Percentiles rank a stretch among this genome's conserved stretches.
These are phyloP conservation scores for Saitozyma sp. DNA, from an alignment of 768 basidiomycete genomes.

Conservation along the genomic window DNA sequence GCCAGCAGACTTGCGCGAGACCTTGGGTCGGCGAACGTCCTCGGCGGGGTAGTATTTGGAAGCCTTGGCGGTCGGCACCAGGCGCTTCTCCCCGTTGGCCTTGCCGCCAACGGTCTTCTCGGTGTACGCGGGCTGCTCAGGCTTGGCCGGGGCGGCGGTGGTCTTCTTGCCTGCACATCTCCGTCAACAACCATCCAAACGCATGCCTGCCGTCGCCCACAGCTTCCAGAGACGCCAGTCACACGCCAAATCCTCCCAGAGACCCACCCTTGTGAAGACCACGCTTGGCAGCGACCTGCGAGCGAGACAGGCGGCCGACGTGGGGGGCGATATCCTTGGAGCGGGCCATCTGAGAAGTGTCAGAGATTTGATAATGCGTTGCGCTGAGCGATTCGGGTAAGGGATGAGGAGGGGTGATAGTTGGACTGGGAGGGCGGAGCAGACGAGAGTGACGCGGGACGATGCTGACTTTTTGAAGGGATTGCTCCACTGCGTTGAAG, in stretches of 20 bases:
- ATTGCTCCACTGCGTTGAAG: no score
- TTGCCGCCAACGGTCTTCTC: constrained; percentile 76
- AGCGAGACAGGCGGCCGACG: constrained; percentile 79
- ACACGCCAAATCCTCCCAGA: no score
- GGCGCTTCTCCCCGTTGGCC: constrained; percentile 86
- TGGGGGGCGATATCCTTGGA: constrained; percentile 75
- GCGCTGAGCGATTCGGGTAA: no score
- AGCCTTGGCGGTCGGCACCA: constrained; percentile 81
- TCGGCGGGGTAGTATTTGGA: constrained; percentile 62
- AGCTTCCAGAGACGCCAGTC: no score
- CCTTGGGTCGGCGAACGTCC: constrained; percentile 86
- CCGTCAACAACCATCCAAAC: no score
- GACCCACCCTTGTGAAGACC: constrained; percentile 73
- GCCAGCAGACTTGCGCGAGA: constrained; percentile 78
- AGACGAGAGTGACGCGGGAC: constrained; percentile 9
- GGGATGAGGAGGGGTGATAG: background rate
- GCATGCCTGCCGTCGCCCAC: no score
- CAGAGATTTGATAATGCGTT: no score
- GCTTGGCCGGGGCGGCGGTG: constrained; percentile 64
- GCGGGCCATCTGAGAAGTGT: constrained; percentile 50
- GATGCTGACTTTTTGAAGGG: background rate
- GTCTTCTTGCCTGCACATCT: constrained; percentile 58
- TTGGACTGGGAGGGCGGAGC: background rate
- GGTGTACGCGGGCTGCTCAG: constrained; percentile 67
- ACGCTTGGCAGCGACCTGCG: constrained; percentile 75